Conservation (phyloP, 306 rosid species). For the Acmispon strigosus region DNA sequence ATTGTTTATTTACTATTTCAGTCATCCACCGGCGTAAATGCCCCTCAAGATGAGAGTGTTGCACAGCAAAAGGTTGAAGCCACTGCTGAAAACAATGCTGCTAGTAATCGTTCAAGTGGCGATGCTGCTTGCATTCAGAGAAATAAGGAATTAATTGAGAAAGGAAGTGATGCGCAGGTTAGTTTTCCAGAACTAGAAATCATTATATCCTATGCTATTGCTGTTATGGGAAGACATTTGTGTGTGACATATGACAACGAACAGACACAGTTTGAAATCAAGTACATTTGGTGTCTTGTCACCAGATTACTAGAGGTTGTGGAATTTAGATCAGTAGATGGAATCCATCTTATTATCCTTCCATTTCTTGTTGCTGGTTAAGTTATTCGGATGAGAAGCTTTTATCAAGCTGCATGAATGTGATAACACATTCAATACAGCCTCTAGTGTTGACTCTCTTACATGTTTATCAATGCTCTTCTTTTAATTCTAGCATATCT, state of each 20-base stretch:
- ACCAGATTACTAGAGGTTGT: no score
- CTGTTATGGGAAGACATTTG: constrained; percentile 6
- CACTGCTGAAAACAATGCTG: constrained; percentile 73
- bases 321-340: no score
- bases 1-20: constrained; percentile 32
- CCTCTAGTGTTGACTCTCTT: not conserved
- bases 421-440: not conserved
- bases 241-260: not conserved
- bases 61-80: constrained; percentile 58
- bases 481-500: not conserved
- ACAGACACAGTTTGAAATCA: not conserved
- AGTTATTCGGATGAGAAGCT: no score
- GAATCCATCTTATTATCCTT: not conserved
- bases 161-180: constrained; percentile 94
- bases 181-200: constrained; percentile 19
- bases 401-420: not conserved
- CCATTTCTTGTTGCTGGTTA: not conserved
- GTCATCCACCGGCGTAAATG: constrained; percentile 37
- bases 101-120: constrained; percentile 65
- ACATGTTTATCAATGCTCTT: not conserved
- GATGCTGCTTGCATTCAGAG: constrained; percentile 43
- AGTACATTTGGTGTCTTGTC: not conserved
- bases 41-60: constrained; percentile 53
- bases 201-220: not conserved
- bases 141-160: constrained; percentile 59